Evolutionary conservation across 352 stramenopile species (phyloP), one percentile per base, ranked within the genome.

Genomic region (Phytopythium vexans): DNA sequence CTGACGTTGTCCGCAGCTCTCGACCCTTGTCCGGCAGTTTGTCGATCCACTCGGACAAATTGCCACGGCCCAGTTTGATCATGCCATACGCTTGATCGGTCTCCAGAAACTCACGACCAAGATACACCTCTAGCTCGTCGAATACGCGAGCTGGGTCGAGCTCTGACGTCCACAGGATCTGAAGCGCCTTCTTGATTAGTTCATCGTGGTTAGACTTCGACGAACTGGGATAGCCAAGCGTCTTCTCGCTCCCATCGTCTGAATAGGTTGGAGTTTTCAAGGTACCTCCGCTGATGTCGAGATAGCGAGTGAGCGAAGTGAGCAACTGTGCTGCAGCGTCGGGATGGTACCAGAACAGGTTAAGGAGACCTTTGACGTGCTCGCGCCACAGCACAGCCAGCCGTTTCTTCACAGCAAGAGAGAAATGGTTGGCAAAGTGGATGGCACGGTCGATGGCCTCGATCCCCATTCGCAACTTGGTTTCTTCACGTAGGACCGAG

Each of bases 361-460:
- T 7, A 7, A 60, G 66, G 34, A 65, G 45, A 15, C 64, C 12
- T 37, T 73, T 33, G 7, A 76, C 45, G 15, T 68, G 64, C 16
- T 62, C 48, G 33, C 63, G 57, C 1, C 59, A 43, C 39, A 68
- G 41, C 32, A 61, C 48, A 32, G 60, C 31, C 3, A 42, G 64
- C 45, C 62, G 36, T 41, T 21, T 52, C 32, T 62, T 47, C 37
- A 73, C 53, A 8, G 38, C 33, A n/a, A 32, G 36, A 8, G 60
- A 58, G 45, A 76, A 71, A 31, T 66, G 39, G n/a, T 41, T 44
- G 34, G 68, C 49, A 34, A 76, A 73, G 14, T 59, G 44, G 32
- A 64, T 8, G 41, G 60, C 70, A 6, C 40, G 42, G 3, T 48
- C 16, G 16, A 11, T 31, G 9, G 1, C 27, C n/a, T 51, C 16